Percentiles rank a stretch among this genome's conserved stretches.
phyloP scores from a whole-genome alignment of 2,329 filamentous ascomycete species.

The Elsinoe fawcettii region DNA sequence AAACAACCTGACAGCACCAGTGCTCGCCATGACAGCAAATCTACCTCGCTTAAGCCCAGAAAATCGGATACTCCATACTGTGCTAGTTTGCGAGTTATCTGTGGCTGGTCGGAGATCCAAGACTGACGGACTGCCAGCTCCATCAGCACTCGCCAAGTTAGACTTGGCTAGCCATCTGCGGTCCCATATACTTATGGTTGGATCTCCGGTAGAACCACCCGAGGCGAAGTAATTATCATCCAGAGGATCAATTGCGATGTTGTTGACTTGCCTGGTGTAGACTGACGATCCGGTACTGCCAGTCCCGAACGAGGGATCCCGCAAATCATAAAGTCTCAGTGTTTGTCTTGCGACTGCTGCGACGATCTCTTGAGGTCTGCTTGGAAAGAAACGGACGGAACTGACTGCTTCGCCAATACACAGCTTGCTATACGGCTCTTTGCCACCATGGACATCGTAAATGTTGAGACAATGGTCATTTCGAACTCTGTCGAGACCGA shows the following conservation, averaged over 20 bases:
- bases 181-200: constrained; percentile 71
- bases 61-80: constrained; percentile 56
- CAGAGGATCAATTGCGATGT: constrained; percentile 67
- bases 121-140: constrained; percentile 49
- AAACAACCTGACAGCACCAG: constrained; percentile 51
- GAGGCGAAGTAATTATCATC: constrained; percentile 82
- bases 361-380: constrained; percentile 66
- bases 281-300: constrained; percentile 36
- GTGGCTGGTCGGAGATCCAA: constrained; percentile 52
- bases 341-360: constrained; percentile 69
- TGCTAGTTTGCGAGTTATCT: constrained; percentile 40
- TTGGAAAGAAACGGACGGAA: constrained; percentile 73
- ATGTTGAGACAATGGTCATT: constrained; percentile 78
- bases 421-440: constrained; percentile 48
- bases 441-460: constrained; percentile 61
- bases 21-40: constrained; percentile 52
- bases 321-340: constrained; percentile 67
- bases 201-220: constrained; percentile 62
- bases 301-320: constrained; percentile 37
- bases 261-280: constrained; percentile 54
- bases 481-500: constrained; percentile 70
- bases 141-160: constrained; percentile 31
- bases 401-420: constrained; percentile 64
- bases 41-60: constrained; percentile 51
- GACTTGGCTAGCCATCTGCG: constrained; percentile 44